Evolutionary conservation across 495 filamentous ascomycete genomes (phyloP), one percentile per base, ranked within the genome.

Genomic region (Aspergillus sclerotioniger): DNA sequence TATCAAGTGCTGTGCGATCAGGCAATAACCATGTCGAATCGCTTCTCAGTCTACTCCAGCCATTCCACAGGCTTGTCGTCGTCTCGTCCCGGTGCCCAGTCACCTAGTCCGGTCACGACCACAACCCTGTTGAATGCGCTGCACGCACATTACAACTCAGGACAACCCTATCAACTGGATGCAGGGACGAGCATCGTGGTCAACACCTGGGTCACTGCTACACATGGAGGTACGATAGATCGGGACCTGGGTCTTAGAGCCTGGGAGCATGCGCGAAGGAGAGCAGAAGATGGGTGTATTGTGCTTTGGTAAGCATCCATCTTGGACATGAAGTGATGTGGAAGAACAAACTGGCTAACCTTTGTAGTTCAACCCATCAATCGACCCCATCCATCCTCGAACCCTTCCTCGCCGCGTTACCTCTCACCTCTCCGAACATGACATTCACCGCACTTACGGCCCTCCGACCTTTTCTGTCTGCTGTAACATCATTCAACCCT

Each of bases 251-350:
- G 89, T 1, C 78, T 85, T 15, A 82, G 90, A 66, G 94, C 92
- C 28, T 98, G 94, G 94, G 94, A 98, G 74, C 94, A 98, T 82
- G 94, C 95, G 53, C 82, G 94, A 61, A 82, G 94, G 47, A 84
- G 94, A 75, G 94, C 94, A 39, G 94, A 98, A 69, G 94, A 98
- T 77, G 93, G 91, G 12, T 96, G 92, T 67, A 90, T 98, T 59
- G 78, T 96, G 53, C 74, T 98, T 61, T 87, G 89, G 92, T 96
- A 78, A 62, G 82, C 67, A 49, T 17, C 28, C 39, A 39, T 37
- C 58, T 35, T 48, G 61, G 2, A 16, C 39, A 45, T 8, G 52
- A 31, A 13, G 15, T 12, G 56, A 32, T 17, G n/a, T 17, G 47
- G 19, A 53, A 70, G 6, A 66, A n/a, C 10, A 12, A n/a, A n/a